Base-by-base conservation (phyloP, 2,329 filamentous ascomycete genomes). In the Rutstroemia sp. region DNA sequence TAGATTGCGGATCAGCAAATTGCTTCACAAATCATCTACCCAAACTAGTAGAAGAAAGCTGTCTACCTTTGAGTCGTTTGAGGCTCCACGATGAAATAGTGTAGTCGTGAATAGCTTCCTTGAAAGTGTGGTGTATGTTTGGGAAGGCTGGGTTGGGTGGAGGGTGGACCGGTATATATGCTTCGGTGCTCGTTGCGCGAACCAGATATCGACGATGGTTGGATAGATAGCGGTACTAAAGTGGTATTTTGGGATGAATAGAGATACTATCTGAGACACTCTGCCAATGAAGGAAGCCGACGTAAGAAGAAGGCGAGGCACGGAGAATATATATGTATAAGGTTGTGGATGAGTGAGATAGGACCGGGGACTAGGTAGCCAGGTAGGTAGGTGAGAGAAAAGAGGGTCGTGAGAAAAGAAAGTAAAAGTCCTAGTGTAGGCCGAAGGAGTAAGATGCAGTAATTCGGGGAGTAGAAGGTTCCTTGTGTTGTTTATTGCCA, bases 241-340 rank as follows among this genome's bases (percentile, higher is more conserved):
- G 41, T 56, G 44, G 49, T 56, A 30, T 46, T 56, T 52, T 37
- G 39, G 12, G 45, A 41, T 58, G 58, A 52, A 58, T 60, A 59
- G 61, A 58, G 56, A 51, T 62, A 50, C 60, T 59, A 61, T 62
- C 62, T 61, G 59, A 67, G 62, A 66, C 63, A 61, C 45, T 57
- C 63, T 44, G 47, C 34, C 57, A 41, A 58, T 56, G 53, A 51
- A 59, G 46, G 58, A 63, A 49, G 47, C 23, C 57, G 47, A 58
- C 46, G 51, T 57, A 41, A 42, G 46, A 30, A 46, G 49, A 56
- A 51, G 55, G 53, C 52, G 58, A 53, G 58, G 59, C 56, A 58
- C 58, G 51, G 53, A 53, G 56, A 59, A 62, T 62, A 65, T 66
- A 65, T 53, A 49, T 49, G 23, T 44, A 49, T 25, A 52, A 37